Conservation (phyloP, 306 rosid species). For the Rubus parviflorus region DNA sequence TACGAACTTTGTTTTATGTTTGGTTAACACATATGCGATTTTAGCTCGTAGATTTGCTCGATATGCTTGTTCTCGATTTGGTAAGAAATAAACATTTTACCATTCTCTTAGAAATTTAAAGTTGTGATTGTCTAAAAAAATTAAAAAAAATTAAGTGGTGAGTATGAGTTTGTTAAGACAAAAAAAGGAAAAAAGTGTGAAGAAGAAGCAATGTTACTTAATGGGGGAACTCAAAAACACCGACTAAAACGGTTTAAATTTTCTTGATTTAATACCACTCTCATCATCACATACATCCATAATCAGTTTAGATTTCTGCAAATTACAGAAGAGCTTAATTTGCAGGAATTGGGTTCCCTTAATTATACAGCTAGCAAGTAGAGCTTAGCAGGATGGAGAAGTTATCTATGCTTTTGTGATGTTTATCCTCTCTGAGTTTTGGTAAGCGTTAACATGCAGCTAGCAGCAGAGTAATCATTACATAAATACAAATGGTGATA, state of each 20-base stretch:
- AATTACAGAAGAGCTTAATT: not conserved
- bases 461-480: slow-evolving; percentile 4
- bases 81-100: not conserved
- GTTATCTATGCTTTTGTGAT: not conserved
- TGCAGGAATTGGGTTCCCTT: not conserved
- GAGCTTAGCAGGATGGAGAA: not conserved
- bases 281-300: not conserved
- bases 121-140: too few relatives aligned
- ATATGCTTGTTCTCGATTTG: not conserved
- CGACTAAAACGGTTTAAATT: not conserved
- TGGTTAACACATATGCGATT: not conserved
- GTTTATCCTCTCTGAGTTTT: not conserved
- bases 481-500: slow-evolving; percentile 10
- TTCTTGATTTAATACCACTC: not conserved
- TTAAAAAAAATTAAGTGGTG: too few relatives aligned
- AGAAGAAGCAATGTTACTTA: not conserved
- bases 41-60: not conserved
- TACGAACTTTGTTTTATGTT: not conserved
- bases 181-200: not conserved
- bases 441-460: not conserved
- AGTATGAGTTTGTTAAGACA: not conserved
- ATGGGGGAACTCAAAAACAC: not conserved
- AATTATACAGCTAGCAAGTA: not conserved
- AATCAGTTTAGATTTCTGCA: slow-evolving; percentile 5
- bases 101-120: not conserved